phyloP scores from a whole-genome alignment of 768 basidiomycete species.

The Boletus barrowsii region DNA sequence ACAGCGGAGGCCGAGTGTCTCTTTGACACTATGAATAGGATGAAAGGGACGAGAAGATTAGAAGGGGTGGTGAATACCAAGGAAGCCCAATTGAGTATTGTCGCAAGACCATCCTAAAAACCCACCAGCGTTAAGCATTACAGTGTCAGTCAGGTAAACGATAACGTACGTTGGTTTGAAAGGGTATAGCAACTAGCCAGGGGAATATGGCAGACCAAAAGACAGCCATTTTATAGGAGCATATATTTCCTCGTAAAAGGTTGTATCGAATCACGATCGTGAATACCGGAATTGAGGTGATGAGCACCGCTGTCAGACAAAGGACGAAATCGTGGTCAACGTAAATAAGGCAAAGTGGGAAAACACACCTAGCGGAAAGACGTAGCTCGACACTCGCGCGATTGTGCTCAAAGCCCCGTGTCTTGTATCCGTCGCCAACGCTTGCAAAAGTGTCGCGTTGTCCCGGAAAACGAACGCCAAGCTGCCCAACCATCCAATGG shows the following conservation, averaged over 20 bases:
- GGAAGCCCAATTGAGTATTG: conserved; percentile 25
- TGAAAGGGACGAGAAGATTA: conserved; percentile 23
- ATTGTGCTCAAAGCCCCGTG: conserved; percentile 2
- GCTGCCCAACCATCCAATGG: conserved; percentile 23
- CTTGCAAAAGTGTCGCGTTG: conserved; percentile 17
- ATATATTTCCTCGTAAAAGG: conserved; percentile 23
- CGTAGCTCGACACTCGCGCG: conserved; percentile 16
- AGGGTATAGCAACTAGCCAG: conserved; percentile 23
- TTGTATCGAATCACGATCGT: conserved; percentile 25
- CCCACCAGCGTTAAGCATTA: not conserved
- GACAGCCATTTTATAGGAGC: conserved; percentile 21
- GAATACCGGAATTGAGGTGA: conserved; percentile 25
- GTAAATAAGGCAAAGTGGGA: no score
- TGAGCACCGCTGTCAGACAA: conserved; percentile 21
- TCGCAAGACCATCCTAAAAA: conserved; percentile 12
- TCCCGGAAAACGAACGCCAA: conserved; percentile 7
- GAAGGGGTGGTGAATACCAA: conserved; percentile 23
- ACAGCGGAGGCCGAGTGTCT: conserved; percentile 18
- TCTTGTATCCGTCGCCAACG: conserved; percentile 4
- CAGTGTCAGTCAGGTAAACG: not conserved
- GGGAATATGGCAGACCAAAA: conserved; percentile 25
- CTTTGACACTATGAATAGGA: conserved; percentile 21
- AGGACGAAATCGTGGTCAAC: not conserved
- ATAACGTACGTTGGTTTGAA: conserved; percentile 22
- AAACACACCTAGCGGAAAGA: conserved; percentile 20